Conservation (phyloP, 2,329 filamentous ascomycete species). For the Aspergillus bombycis region DNA sequence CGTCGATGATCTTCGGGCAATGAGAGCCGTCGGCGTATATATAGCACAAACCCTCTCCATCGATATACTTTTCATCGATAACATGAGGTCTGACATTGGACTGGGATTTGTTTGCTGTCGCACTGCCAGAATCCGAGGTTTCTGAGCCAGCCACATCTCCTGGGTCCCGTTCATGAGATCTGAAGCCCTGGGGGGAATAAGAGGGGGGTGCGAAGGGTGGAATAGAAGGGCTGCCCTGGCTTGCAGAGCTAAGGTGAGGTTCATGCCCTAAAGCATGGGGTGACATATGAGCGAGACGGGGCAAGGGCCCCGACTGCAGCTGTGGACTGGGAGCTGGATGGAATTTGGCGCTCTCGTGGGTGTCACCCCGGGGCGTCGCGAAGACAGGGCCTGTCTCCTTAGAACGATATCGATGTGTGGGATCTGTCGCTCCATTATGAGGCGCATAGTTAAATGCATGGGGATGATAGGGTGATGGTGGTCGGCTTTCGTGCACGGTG, state of each 20-base stretch:
- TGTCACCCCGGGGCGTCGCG: conserved; percentile 15
- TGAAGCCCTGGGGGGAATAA: conserved; percentile 19
- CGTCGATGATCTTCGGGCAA: conserved; percentile 82
- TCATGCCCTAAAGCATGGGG: conserved; percentile 27
- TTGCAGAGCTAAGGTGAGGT: conserved; percentile 21
- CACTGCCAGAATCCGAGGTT: conserved; percentile 3
- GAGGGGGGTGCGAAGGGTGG: conserved; percentile 23
- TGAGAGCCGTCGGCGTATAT: conserved; percentile 84
- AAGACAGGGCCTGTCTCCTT: conserved; percentile 23
- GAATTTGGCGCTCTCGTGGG: conserved; percentile 20
- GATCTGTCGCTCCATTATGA: conserved; percentile 22
- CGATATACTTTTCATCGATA: conserved; percentile 53
- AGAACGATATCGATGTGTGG: conserved; percentile 23
- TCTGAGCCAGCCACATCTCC: conserved; percentile 13
- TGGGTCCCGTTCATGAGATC: conserved; percentile 19
- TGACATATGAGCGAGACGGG: conserved; percentile 36
- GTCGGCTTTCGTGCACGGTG: conserved; percentile 28
- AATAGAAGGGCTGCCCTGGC: conserved; percentile 24
- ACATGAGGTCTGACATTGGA: conserved; percentile 35
- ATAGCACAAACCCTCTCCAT: conserved; percentile 79
- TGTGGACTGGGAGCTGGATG: conserved; percentile 25
- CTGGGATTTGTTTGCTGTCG: conserved; percentile 13
- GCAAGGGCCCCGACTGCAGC: conserved; percentile 28
- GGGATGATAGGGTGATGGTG: conserved; percentile 33
- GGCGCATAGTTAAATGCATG: conserved; percentile 23